Evolutionary conservation across 2,329 filamentous ascomycete species (phyloP).

Genomic region (Xylaria sp.): DNA sequence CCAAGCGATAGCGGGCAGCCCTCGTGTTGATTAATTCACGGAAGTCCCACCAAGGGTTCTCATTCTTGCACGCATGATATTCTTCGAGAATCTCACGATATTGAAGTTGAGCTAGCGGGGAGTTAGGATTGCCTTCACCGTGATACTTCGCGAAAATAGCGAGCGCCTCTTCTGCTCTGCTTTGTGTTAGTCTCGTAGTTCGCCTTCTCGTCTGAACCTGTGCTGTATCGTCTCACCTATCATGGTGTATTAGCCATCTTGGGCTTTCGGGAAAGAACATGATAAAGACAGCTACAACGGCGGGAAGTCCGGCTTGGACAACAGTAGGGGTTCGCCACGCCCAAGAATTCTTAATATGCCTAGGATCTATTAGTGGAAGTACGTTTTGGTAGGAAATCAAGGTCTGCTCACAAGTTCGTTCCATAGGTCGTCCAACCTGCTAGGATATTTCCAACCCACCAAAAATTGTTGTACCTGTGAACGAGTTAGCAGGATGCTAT

Average conservation of each 20-base stretch:
- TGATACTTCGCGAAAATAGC: constrained; percentile 69
- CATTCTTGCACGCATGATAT: constrained; percentile 58
- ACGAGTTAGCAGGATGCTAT: constrained; percentile 32
- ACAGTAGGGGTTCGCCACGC: constrained; percentile 71
- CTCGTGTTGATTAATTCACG: constrained; percentile 62
- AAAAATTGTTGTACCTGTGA: constrained; percentile 55
- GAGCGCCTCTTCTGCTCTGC: constrained; percentile 63
- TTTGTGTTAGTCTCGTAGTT: constrained; percentile 5
- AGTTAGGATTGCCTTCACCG: constrained; percentile 65
- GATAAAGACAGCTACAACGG: constrained; percentile 58
- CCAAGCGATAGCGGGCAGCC: constrained; percentile 60
- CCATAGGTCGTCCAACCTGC: constrained; percentile 64
- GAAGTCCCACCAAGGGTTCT: constrained; percentile 72
- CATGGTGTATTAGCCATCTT: constrained; percentile 55
- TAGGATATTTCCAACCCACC: constrained; percentile 64
- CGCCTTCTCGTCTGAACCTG: neutral
- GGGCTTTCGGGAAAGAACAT: constrained; percentile 53
- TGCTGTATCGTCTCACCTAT: constrained; percentile 47
- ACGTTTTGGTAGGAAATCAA: no score
- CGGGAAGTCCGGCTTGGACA: constrained; percentile 59
- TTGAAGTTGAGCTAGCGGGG: constrained; percentile 65
- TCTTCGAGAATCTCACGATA: constrained; percentile 67
- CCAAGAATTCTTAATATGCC: constrained; percentile 56
- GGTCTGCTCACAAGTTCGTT: constrained; percentile 41
- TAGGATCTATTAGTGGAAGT: constrained; percentile 40